phyloP scores from a whole-genome alignment of 192 early-diverging fungal species.

The Jimgerdemannia flammicorona region DNA sequence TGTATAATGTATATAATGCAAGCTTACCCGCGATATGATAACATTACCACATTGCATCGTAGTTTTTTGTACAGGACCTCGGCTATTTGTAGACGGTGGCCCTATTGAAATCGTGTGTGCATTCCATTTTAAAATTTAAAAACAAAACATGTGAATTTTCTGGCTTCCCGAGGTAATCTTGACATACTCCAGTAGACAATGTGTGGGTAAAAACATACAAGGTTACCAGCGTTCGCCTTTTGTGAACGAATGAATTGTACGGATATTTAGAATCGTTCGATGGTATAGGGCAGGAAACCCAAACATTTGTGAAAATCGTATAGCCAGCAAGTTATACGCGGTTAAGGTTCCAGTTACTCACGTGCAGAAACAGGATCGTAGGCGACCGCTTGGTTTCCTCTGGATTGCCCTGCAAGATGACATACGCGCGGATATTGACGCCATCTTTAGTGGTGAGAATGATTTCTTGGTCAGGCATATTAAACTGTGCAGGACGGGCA shows the following conservation, averaged over 20 bases:
- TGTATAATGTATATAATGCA: no score
- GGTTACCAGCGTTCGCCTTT: constrained; percentile 95
- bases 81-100: constrained; percentile 93
- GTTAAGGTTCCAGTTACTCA: constrained; percentile 24
- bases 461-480: constrained; percentile 59
- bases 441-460: constrained; percentile 78
- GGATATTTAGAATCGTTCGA: neutral
- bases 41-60: constrained; percentile 89
- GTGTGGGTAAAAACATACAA: constrained; percentile 40
- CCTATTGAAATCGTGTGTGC: constrained; percentile 34
- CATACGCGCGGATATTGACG: constrained; percentile 74
- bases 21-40: constrained; percentile 92
- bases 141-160: no score
- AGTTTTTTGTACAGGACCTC: constrained; percentile 60
- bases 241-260: neutral
- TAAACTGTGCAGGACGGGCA: constrained; percentile 64
- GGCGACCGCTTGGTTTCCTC: constrained; percentile 51
- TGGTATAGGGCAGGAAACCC: no score
- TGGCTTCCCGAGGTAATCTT: no score
- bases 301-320: neutral
- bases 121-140: no score
- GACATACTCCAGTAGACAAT: no score
- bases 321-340: neutral
- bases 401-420: constrained; percentile 61
- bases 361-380: constrained; percentile 88